Base-by-base conservation (phyloP, 495 filamentous ascomycete genomes). In the Neurospora sp. region DNA sequence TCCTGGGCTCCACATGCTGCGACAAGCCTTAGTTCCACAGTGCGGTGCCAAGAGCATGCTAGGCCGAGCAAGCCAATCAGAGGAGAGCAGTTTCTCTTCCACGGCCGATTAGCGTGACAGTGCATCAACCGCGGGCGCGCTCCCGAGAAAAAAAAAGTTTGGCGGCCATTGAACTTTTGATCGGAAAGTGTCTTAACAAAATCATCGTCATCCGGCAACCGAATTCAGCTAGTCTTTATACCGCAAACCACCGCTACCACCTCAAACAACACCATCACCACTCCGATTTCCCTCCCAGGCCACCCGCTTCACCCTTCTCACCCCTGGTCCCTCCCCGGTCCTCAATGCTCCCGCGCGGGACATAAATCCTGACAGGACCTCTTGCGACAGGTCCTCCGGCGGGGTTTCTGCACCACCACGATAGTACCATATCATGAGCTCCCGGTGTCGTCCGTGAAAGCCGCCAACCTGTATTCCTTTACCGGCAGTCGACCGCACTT, bases 381-480 rank as follows among this genome's bases (percentile, higher is more conserved):
- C 53, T 65, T 65, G 53, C 53, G 53, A 65, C 53, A 65, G 53
- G 53, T 65, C 53, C 53, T 65, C 53, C 53, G 27, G 53, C 53
- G 53, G 53, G 53, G 53, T 65, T 65, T 65, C 42, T 68, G 71
- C 72, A 69, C 70, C 59, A 47, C 71, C 73, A 39, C 45, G 47
- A 53, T 45, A 68, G 61, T 27, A 47, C 71, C 73, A 70, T 79
- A 77, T 79, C 78, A 83, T 84, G 82, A 78, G 40, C 77, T 71
- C 69, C 71, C 69, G 72, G 69, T 69, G 71, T 72, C 71, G 68
- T 73, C 39, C 71, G 6, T 80, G 61, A 79, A 78, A 77, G 70
- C 75, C 76, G 79, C 74, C 82, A 86, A 77, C 76, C 83, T 85
- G 83, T 84, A 79, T 85, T 77, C 80, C 76, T 78, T 77, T 74